Evolutionary conservation across 2,329 filamentous ascomycete genomes (phyloP).

Genomic region (Clarireedia monteithiana): DNA sequence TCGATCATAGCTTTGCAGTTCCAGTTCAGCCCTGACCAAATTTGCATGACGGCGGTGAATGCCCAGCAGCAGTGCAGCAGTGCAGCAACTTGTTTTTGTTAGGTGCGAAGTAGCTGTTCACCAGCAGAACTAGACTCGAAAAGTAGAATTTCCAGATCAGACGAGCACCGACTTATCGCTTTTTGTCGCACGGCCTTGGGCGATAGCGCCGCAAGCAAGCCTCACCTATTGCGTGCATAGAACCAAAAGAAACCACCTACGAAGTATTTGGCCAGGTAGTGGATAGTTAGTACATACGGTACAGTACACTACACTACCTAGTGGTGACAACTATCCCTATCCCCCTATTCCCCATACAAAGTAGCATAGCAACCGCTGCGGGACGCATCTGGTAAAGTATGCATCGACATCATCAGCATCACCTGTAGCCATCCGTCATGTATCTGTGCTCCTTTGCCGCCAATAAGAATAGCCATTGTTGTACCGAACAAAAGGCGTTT

Average conservation of each 20-base stretch:
- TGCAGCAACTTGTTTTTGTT: slow-evolving; percentile 1
- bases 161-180: slow-evolving; percentile 12
- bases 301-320: slow-evolving; percentile 13
- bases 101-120: neutral
- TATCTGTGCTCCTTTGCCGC: slow-evolving; percentile 18
- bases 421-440: slow-evolving; percentile 18
- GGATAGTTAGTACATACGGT: too few relatives aligned
- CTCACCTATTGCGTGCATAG: slow-evolving; percentile 23
- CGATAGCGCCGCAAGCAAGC: slow-evolving; percentile 14
- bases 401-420: neutral
- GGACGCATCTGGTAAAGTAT: slow-evolving; percentile 10
- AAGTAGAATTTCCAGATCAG: slow-evolving; percentile 15
- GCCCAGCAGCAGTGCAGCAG: neutral
- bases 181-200: slow-evolving; percentile 10
- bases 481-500: neutral
- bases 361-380: slow-evolving; percentile 19
- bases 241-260: too few relatives aligned
- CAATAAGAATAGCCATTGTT: slow-evolving; percentile 15
- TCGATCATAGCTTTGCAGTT: slow-evolving; percentile 9
- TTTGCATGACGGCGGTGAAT: slow-evolving; percentile 3
- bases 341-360: neutral
- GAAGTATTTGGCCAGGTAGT: too few relatives aligned
- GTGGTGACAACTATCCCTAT: neutral
- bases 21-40: slow-evolving; percentile 7
- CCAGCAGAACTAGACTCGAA: neutral